Conservation (phyloP, 768 basidiomycete species). For the Inosperma sp. region DNA sequence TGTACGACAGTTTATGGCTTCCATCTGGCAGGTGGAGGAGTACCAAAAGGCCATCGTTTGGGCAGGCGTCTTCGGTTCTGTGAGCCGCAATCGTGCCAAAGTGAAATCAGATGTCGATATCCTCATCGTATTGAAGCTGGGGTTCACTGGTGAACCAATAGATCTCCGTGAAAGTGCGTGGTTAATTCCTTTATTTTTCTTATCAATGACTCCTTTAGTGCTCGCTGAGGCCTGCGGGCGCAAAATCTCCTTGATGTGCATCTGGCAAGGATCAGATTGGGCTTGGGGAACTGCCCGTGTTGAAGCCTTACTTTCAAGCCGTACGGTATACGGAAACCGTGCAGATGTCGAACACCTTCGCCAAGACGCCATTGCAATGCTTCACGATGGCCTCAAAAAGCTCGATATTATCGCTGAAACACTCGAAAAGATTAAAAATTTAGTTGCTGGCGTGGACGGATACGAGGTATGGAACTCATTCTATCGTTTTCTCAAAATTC, state of each 20-base stretch:
- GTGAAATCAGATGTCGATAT: constrained; percentile 13
- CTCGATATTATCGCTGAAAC: constrained; percentile 1
- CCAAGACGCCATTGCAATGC: constrained; percentile 7
- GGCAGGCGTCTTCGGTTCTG: constrained; percentile 12
- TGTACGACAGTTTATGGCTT: background rate
- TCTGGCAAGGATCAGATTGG: constrained; percentile 17
- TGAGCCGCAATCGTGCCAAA: constrained; percentile 12
- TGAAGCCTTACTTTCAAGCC: constrained; percentile 14
- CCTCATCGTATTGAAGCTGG: constrained; percentile 12
- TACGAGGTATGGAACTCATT: background rate
- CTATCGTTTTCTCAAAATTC: constrained; percentile 1
- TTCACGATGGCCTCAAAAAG: constrained; percentile 7
- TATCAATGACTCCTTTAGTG: constrained; percentile 10
- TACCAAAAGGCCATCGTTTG: constrained; percentile 3
- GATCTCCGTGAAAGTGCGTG: constrained; percentile 15
- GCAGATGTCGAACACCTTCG: constrained; percentile 14
- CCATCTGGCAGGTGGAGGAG: constrained; percentile 2
- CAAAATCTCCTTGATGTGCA: constrained; percentile 14
- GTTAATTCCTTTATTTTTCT: background rate
- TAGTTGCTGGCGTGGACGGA: background rate
- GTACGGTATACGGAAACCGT: constrained; percentile 12
- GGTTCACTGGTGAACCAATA: constrained; percentile 12
- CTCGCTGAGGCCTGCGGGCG: constrained; percentile 9
- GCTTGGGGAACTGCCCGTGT: constrained; percentile 13
- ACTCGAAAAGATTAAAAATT: constrained; percentile 1